Base-by-base conservation (phyloP, 139 green algal genomes). In the Chlorella sp. region DNA sequence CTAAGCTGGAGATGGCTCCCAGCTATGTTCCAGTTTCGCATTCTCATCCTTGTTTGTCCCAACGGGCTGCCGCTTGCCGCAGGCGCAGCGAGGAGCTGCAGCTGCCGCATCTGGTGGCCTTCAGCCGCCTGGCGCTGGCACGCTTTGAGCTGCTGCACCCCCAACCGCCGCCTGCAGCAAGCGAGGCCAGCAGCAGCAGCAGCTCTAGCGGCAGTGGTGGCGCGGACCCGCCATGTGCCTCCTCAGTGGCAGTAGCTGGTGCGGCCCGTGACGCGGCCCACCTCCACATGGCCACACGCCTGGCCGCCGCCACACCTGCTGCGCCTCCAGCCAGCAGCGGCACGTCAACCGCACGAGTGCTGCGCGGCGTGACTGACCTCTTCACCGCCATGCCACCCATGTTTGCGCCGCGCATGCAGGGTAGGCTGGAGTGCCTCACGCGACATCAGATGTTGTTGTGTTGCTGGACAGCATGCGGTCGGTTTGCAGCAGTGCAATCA, bases 61-160 rank as follows among this genome's bases (percentile, higher is more conserved):
- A n/a, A 23, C 60, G 21, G 2, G 60, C 60, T 9, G 13, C 30
- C 60, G 30, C 4, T n/a, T 41, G 28, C 16, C 32, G 76, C 76
- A 82, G 78, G 63, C 74, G 78, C 74, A 63, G 56, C 34, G 34
- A 89, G 67, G 89, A 95, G 83, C 85, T 92, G 65, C 78, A 85
- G 28, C 55, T 90, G 67, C 93, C 93, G 4, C 90, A 95, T 83
- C 88, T 95, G 34, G 82, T 78, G 36, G 89, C 83, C 18, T 94
- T 87, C 60, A 85, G 88, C 18, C 85, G 78, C 13, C 87, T 95
- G 72, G 82, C 85, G 15, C 76, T 93, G 26, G 90, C 91, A 16
- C 55, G 87, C 30, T 90, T 91, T 62, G 57, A 82, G 17, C 74
- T 95, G 74, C 68, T 88, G 81, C 87, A 94, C 84, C 83, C 86